A percentile compares a stretch with the other conserved stretches of the same genome.
These are phyloP conservation scores for Verticillium nubilum DNA, from an alignment of 2,329 filamentous ascomycete species.

Conservation along the genomic window DNA sequence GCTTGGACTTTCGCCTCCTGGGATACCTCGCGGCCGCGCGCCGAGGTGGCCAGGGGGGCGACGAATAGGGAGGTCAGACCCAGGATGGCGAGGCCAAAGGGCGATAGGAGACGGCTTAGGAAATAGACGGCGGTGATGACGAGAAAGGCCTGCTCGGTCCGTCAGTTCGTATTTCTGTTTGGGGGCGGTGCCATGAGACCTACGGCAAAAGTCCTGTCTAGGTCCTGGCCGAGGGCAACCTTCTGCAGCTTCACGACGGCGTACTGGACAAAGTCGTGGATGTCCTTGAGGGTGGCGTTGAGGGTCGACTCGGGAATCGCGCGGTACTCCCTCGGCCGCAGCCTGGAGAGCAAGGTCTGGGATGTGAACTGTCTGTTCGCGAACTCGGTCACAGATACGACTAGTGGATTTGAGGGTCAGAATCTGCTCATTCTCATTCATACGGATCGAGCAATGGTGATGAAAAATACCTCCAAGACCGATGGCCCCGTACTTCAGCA, in stretches of 20 bases:
- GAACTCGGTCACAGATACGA: constrained; percentile 3
- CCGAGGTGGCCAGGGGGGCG: constrained; percentile 2
- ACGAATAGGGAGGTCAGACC: constrained; percentile 2
- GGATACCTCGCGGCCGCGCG: not conserved
- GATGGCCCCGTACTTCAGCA: constrained; percentile 2
- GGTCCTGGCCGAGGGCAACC: constrained; percentile 1
- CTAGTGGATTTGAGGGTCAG: not conserved
- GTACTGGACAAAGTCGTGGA: constrained; percentile 6
- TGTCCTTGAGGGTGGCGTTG: constrained; percentile 3
- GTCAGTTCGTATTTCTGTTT: not conserved
- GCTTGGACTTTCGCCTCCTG: constrained; percentile 1
- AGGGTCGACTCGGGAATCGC: constrained; percentile 1
- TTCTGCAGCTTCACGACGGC: not conserved
- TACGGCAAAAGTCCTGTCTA: constrained; percentile 3
- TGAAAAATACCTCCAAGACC: constrained; percentile 3
- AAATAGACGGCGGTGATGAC: not conserved
- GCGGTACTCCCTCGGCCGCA: constrained; percentile 1
- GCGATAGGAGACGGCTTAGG: not conserved
- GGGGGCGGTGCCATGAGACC: not conserved
- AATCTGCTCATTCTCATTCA: too few species aligned
- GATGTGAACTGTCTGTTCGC: constrained; percentile 2
- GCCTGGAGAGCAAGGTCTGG: not conserved
- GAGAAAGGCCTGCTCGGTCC: not conserved
- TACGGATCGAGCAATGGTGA: not conserved
- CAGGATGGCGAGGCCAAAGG: constrained; percentile 3